Evolutionary conservation across 2,329 filamentous ascomycete species (phyloP).

Genomic region (Fusarium longipes): DNA sequence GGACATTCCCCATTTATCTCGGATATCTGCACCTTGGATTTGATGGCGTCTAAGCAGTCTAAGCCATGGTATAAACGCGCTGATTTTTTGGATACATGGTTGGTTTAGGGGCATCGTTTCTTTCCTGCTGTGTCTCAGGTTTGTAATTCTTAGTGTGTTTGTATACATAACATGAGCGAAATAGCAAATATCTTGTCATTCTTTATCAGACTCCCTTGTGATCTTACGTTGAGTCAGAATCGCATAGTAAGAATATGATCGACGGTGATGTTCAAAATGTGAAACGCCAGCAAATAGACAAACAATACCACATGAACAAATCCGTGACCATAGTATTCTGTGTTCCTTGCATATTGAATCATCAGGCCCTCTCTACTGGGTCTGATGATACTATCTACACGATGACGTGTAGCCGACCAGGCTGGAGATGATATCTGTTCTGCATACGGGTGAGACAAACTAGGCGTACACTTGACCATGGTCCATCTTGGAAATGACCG

Average conservation of each 20-base stretch:
- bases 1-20: background rate
- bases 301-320: constrained; percentile 25
- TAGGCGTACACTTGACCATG: constrained; percentile 26
- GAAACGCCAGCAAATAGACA: constrained; percentile 13
- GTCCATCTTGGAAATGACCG: constrained; percentile 19
- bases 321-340: background rate
- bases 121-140: background rate
- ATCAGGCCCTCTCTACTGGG: background rate
- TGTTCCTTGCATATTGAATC: constrained; percentile 23
- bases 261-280: constrained; percentile 1
- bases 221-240: constrained; percentile 12
- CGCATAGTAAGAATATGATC: constrained; percentile 3
- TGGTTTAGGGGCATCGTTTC: background rate
- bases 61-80: constrained; percentile 9
- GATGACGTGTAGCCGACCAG: constrained; percentile 33
- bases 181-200: constrained; percentile 25
- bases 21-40: constrained; percentile 17
- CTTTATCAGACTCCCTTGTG: constrained; percentile 8
- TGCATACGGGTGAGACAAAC: constrained; percentile 30
- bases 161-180: background rate
- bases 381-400: constrained; percentile 24
- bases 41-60: background rate
- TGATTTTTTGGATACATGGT: constrained; percentile 1
- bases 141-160: background rate
- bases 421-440: background rate